A percentile compares a stretch with the other conserved stretches of the same genome.
Evolutionary conservation across 176 grass and related monocot species (phyloP).

Genomic region (Musa beccarii): DNA sequence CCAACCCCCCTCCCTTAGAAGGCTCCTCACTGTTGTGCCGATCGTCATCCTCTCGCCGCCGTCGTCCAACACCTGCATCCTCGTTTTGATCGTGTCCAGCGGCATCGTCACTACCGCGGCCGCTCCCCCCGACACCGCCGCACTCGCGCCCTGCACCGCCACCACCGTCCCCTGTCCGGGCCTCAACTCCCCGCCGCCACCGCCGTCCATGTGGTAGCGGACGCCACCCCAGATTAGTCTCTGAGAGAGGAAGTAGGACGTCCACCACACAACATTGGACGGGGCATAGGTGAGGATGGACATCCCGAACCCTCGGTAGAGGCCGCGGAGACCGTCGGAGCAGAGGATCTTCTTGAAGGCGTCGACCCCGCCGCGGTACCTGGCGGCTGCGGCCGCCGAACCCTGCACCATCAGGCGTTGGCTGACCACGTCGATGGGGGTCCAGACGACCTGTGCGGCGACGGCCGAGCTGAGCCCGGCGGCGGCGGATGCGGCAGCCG

Average conservation of each 20-base stretch:
- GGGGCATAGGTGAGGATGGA: constrained; percentile 86
- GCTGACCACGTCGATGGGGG: constrained; percentile 73
- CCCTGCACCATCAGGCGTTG: constrained; percentile 88
- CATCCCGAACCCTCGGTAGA: constrained; percentile 85
- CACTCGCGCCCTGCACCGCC: constrained; percentile 76
- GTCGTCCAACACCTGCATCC: constrained; percentile 70
- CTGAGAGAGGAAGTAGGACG: constrained; percentile 65
- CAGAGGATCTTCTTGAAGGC: constrained; percentile 55
- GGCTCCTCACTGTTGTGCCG: constrained; percentile 39
- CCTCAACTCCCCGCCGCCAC: constrained; percentile 17
- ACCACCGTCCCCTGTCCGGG: constrained; percentile 28
- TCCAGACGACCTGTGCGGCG: constrained; percentile 86
- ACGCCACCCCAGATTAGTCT: constrained; percentile 48
- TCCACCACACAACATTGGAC: constrained; percentile 92
- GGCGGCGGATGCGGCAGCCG: constrained; percentile 50
- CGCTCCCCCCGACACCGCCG: constrained; percentile 49
- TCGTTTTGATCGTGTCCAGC: constrained; percentile 83
- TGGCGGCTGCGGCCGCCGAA: constrained; percentile 10
- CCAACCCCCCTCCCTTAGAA: constrained; percentile 66
- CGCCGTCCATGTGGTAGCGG: constrained; percentile 12
- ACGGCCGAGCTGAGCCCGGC: constrained; percentile 60
- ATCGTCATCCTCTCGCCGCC: constrained; percentile 33
- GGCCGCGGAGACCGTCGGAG: constrained; percentile 54
- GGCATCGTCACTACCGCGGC: constrained; percentile 84
- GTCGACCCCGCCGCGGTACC: constrained; percentile 53